These are phyloP conservation scores for Saksenaea vasiformis DNA, from an alignment of 371 early-diverging fungal genomes.

Conservation along the genomic window DNA sequence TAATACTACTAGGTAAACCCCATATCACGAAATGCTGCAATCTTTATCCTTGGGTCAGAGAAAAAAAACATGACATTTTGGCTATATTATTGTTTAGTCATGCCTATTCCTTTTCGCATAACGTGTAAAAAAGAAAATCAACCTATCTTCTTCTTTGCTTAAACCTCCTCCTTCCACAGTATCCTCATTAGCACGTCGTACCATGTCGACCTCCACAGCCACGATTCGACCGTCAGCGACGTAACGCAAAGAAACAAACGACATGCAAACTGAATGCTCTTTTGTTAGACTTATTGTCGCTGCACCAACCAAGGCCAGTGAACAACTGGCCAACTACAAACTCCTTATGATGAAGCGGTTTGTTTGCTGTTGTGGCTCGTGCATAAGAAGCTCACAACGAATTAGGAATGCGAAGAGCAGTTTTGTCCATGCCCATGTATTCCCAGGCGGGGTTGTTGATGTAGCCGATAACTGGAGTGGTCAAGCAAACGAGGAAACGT, in stretches of 20 bases:
- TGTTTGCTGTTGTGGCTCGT: neutral
- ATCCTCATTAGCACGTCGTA: neutral
- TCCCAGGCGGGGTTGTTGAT: conserved; percentile 69
- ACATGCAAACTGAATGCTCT: neutral
- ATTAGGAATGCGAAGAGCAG: conserved; percentile 54
- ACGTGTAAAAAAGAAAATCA: neutral
- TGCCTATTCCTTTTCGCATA: neutral
- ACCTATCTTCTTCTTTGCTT: neutral
- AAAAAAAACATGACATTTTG: too few species aligned
- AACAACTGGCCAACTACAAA: conserved; percentile 48
- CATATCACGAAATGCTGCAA: too few species aligned
- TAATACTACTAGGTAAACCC: too few species aligned
- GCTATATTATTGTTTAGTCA: neutral
- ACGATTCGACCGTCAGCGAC: conserved; percentile 33
- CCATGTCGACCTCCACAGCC: neutral
- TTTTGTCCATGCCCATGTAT: conserved; percentile 60
- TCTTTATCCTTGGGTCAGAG: too few species aligned
- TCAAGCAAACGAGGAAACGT: conserved; percentile 11
- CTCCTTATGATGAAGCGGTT: conserved; percentile 64
- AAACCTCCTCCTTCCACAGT: neutral
- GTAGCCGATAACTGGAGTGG: conserved; percentile 51
- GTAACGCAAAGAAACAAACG: conserved; percentile 7
- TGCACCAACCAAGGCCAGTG: conserved; percentile 33
- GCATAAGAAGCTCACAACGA: neutral
- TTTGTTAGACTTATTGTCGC: conserved; percentile 47